Conservation (phyloP, 768 basidiomycete genomes). For the Panus rudis region DNA sequence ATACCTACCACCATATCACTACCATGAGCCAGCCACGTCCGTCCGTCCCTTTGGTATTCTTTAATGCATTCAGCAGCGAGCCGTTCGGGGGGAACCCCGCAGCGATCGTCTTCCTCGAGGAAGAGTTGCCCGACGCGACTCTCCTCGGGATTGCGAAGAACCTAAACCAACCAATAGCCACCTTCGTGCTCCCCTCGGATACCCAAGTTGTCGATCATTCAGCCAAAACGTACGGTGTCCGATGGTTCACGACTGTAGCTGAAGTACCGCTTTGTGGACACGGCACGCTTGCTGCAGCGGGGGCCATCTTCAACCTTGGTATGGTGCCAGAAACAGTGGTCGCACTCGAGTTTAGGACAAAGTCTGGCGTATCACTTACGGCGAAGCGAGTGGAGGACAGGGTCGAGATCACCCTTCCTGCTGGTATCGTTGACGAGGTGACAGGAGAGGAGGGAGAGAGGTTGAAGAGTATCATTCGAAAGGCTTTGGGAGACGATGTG, state of each 20-base stretch:
- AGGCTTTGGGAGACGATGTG: constrained; percentile 34
- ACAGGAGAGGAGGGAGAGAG: constrained; percentile 24
- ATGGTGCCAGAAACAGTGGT: not conserved
- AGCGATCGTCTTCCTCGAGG: constrained; percentile 31
- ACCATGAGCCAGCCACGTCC: no score
- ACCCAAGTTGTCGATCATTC: no score
- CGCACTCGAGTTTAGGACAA: constrained; percentile 13
- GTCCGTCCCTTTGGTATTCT: no score
- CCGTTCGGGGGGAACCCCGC: constrained; percentile 41
- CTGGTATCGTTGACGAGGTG: constrained; percentile 19
- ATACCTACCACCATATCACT: not conserved
- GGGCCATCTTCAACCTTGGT: constrained; percentile 24
- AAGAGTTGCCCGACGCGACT: constrained; percentile 19
- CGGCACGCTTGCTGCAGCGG: constrained; percentile 29
- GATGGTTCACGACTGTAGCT: constrained; percentile 7
- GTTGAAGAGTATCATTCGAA: constrained; percentile 24
- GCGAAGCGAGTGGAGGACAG: constrained; percentile 11
- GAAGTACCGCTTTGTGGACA: constrained; percentile 15
- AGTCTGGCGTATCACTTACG: constrained; percentile 19
- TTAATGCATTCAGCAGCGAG: constrained; percentile 38
- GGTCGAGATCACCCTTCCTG: constrained; percentile 33
- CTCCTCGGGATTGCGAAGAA: constrained; percentile 33
- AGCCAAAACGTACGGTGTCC: constrained; percentile 31
- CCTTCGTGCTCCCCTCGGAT: constrained; percentile 26
- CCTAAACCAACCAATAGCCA: constrained; percentile 39